These are phyloP conservation scores for Crithidia fasciculata DNA, from an alignment of 208 protist genomes.

Conservation along the genomic window DNA sequence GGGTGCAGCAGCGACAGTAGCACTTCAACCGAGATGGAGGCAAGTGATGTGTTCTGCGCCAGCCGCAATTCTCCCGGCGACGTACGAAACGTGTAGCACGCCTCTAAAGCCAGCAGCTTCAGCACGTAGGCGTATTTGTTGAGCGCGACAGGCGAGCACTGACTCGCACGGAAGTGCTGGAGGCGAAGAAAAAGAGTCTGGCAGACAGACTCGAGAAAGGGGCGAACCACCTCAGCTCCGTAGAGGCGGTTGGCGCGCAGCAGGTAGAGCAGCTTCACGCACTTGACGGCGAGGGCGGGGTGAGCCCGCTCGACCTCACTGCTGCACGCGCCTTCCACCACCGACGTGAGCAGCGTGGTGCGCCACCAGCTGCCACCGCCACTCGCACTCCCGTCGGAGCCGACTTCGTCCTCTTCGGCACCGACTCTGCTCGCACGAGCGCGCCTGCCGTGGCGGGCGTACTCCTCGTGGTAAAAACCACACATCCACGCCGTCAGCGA, in stretches of 20 bases:
- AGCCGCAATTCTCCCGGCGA: conserved; percentile 43
- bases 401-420: not conserved
- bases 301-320: conserved; percentile 44
- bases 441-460: conserved; percentile 1
- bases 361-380: conserved; percentile 26
- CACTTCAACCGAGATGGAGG: conserved; percentile 45
- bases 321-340: conserved; percentile 72
- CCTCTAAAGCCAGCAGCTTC: conserved; percentile 79
- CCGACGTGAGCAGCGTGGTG: conserved; percentile 49
- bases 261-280: conserved; percentile 78
- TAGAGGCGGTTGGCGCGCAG: conserved; percentile 71
- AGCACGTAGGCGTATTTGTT: conserved; percentile 91
- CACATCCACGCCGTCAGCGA: conserved; percentile 67
- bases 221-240: conserved; percentile 48
- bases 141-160: conserved; percentile 55
- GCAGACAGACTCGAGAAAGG: conserved; percentile 55
- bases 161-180: conserved; percentile 52
- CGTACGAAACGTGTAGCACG: conserved; percentile 49
- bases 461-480: conserved; percentile 41
- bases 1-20: conserved; percentile 56
- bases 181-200: conserved; percentile 73
- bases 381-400: not conserved
- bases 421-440: conserved; percentile 4
- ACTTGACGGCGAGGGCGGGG: conserved; percentile 81
- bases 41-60: conserved; percentile 33